A percentile compares a stretch with the other conserved stretches of the same genome.
These are phyloP conservation scores for Aspergillus incahuasiensis DNA, from an alignment of 495 filamentous ascomycete species.

Conservation along the genomic window DNA sequence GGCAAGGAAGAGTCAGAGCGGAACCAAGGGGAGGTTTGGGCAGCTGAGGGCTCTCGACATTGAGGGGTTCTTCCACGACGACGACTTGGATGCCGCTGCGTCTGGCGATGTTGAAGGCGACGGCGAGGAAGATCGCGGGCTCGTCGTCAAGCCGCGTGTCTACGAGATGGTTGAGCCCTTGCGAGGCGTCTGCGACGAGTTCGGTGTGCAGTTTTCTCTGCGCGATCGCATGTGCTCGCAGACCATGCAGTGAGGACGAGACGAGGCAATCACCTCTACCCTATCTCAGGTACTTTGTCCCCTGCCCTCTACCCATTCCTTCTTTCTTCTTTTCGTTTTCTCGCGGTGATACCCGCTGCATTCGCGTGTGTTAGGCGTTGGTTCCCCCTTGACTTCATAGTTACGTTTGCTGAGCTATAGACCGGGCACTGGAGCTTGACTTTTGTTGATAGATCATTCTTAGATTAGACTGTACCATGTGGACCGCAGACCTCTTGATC, in stretches of 20 bases:
- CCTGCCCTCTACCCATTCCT: no score
- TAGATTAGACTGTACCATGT: no score
- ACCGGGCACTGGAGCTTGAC: no score
- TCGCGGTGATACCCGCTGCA: no score
- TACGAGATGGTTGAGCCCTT: conserved; percentile 26
- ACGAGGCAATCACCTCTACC: no score
- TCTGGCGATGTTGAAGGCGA: background rate
- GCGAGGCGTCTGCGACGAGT: conserved; percentile 20
- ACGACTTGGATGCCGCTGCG: conserved; percentile 19
- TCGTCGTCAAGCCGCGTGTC: conserved; percentile 23
- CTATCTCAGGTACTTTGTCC: no score
- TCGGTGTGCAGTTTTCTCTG: conserved; percentile 24
- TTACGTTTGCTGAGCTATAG: no score
- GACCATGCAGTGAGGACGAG: conserved; percentile 11
- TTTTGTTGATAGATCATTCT: no score
- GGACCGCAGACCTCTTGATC: no score
- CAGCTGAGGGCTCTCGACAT: conserved; percentile 21
- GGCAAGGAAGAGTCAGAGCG: conserved; percentile 16
- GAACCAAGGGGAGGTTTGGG: conserved; percentile 14
- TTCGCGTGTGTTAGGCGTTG: no score
- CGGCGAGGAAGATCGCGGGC: background rate
- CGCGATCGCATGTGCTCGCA: conserved; percentile 26
- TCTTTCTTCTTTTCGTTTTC: no score
- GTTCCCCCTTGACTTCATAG: no score
- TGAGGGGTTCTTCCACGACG: conserved; percentile 32